Conservation (phyloP, 169 alveolate species). For the Plasmodium knowlesi region DNA sequence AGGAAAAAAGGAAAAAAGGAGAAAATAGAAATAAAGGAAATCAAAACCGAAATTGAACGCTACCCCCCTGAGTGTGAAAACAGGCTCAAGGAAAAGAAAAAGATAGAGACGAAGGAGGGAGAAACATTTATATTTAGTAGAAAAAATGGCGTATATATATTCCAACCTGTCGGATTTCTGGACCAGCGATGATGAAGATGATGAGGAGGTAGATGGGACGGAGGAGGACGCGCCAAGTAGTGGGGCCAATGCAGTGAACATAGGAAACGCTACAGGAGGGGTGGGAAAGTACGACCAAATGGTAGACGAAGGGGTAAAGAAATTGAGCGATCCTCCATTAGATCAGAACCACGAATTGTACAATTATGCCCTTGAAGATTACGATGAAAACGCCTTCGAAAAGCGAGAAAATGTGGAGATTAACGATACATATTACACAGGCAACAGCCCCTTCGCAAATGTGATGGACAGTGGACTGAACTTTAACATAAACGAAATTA, state of each 20-base stretch:
- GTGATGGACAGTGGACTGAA: background rate
- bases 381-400: constrained; percentile 18
- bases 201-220: constrained; percentile 55
- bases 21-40: background rate
- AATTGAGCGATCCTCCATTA: background rate
- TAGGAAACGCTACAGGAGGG: constrained; percentile 35
- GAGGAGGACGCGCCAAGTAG: constrained; percentile 6
- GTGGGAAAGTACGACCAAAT: background rate
- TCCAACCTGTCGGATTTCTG: constrained; percentile 84
- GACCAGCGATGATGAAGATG: constrained; percentile 86
- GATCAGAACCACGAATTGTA: constrained; percentile 2
- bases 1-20: background rate
- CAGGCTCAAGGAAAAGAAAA: background rate
- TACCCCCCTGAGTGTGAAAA: background rate
- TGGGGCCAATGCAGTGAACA: background rate
- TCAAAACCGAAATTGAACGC: background rate
- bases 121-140: background rate
- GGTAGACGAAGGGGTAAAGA: background rate
- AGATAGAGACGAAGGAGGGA: background rate
- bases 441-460: background rate
- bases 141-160: constrained; percentile 79
- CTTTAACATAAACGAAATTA: background rate
- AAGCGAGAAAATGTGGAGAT: constrained; percentile 14
- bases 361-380: constrained; percentile 20
- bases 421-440: background rate